Conservation (phyloP, 768 basidiomycete species). For the Mycena polygramma region DNA sequence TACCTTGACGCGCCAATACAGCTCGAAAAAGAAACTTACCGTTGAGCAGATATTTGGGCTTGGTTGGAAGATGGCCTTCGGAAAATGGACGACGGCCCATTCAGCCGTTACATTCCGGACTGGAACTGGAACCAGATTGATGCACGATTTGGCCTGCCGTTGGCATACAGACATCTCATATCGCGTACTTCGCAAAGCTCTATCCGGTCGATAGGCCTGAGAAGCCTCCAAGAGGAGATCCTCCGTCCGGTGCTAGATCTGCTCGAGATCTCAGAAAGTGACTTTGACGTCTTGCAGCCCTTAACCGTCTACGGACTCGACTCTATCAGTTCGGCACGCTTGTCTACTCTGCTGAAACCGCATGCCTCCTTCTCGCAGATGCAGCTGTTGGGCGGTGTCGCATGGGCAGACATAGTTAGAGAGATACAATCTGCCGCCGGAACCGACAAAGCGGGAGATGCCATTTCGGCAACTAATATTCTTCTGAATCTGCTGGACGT, state of each 20-base stretch:
- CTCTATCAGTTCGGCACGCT: not conserved
- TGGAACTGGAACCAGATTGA: not conserved
- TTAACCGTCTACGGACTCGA: slow-evolving; percentile 2
- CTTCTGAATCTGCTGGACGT: slow-evolving; percentile 41
- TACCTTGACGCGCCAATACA: not conserved
- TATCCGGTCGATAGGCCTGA: not conserved
- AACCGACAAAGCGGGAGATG: no score
- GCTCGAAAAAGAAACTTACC: not conserved
- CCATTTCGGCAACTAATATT: not conserved
- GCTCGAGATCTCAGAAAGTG: not conserved
- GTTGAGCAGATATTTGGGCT: slow-evolving; percentile 7
- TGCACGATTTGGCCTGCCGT: not conserved
- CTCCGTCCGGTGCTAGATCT: slow-evolving; percentile 2
- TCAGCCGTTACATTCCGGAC: slow-evolving; percentile 30
- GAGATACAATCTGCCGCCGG: no score
- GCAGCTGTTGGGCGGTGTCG: not conserved
- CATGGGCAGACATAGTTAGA: not conserved
- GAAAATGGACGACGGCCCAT: slow-evolving; percentile 25
- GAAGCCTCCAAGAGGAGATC: not conserved
- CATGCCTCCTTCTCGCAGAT: not conserved
- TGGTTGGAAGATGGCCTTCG: slow-evolving; percentile 24
- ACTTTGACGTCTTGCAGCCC: slow-evolving; percentile 1
- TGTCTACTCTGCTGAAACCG: not conserved
- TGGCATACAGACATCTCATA: not conserved
- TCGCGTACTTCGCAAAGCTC: not conserved